Evolutionary conservation across 2,329 filamentous ascomycete genomes (phyloP).

Genomic region (Canariomyces notabilis): DNA sequence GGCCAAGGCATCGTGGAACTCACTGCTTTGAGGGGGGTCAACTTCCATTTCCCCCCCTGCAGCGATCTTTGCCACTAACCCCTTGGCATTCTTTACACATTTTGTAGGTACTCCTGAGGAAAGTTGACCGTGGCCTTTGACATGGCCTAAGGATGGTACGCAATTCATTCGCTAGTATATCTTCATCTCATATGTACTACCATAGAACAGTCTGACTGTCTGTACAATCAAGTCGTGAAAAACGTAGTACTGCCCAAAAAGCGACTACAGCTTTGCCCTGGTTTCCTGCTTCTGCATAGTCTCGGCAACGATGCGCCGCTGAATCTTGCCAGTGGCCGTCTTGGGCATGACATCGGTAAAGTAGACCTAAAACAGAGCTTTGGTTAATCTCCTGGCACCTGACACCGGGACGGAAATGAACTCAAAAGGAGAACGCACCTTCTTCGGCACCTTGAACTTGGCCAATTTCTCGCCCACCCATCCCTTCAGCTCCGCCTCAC

Average conservation of each 20-base stretch:
- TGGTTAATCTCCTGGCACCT: conserved; percentile 34
- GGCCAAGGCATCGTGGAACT: not conserved
- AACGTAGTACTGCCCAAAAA: too few relatives aligned
- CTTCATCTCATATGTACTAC: not conserved
- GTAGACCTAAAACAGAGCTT: conserved; percentile 47
- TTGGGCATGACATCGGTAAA: conserved; percentile 83
- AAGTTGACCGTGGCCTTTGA: not conserved
- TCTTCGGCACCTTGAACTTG: conserved; percentile 82
- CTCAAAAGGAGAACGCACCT: conserved; percentile 49
- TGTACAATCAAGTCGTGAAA: too few relatives aligned
- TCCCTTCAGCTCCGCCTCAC: conserved; percentile 55
- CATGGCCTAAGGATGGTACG: not conserved
- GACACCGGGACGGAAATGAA: not conserved
- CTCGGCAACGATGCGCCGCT: conserved; percentile 79
- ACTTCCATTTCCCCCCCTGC: not conserved
- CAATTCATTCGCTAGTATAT: not conserved
- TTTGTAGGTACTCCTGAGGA: not conserved
- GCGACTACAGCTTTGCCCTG: conserved; percentile 49
- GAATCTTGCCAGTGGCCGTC: conserved; percentile 87
- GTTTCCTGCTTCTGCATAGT: conserved; percentile 69
- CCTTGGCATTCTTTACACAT: not conserved
- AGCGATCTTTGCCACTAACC: not conserved
- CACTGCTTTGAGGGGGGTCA: not conserved
- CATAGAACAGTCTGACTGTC: too few relatives aligned
- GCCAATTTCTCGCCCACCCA: conserved; percentile 68